Percentiles rank a stretch among this genome's conserved stretches.
These are phyloP conservation scores for Eragrostis nindensis DNA, from an alignment of 176 grass and related monocot genomes.

Conservation along the genomic window DNA sequence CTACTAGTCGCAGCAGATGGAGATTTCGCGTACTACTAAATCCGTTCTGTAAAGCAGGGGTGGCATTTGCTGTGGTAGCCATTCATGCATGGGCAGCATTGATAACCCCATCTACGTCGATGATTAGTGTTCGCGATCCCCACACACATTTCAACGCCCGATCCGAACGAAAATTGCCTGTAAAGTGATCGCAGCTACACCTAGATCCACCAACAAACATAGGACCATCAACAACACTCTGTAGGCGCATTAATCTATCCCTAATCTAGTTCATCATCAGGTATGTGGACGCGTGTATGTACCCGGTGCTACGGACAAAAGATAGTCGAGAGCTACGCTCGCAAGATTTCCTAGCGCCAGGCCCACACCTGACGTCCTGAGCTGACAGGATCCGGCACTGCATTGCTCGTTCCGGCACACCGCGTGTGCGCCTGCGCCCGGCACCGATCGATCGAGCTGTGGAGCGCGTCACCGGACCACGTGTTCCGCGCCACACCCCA, in stretches of 20 bases:
- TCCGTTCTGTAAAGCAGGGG: constrained; percentile 38
- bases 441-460: constrained; percentile 2
- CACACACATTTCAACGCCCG: constrained; percentile 29
- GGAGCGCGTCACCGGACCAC: constrained; percentile 15
- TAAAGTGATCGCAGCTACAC: constrained; percentile 24
- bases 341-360: background rate
- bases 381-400: too few relatives aligned
- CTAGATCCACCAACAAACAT: constrained; percentile 53
- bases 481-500: background rate
- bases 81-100: constrained; percentile 38
- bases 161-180: constrained; percentile 29
- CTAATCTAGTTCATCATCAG: background rate
- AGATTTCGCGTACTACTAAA: too few relatives aligned
- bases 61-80: background rate
- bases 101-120: constrained; percentile 17
- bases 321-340: background rate
- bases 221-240: constrained; percentile 24
- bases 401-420: too few relatives aligned
- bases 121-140: background rate
- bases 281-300: too few relatives aligned
- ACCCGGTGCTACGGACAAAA: background rate
- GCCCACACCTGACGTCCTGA: constrained; percentile 4
- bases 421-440: too few relatives aligned
- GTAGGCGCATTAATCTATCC: background rate
- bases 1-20: too few relatives aligned